Evolutionary conservation across 2,329 filamentous ascomycete species (phyloP), one percentile per base, ranked within the genome.

Genomic region (Ascocoryne sarcoides): DNA sequence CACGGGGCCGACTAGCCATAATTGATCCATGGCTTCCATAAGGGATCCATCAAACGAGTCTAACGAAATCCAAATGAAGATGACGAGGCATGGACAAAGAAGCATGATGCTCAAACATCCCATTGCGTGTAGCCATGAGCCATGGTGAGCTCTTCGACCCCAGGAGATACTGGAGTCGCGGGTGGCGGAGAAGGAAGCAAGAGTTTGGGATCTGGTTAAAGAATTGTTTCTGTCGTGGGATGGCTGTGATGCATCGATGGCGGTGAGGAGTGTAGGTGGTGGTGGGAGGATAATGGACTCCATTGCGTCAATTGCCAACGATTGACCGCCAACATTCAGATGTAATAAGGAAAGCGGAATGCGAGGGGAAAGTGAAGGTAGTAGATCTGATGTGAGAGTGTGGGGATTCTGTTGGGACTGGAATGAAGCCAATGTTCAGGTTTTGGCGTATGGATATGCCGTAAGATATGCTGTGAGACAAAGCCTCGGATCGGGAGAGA

Each of bases 131-230:
- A 38, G 32, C 53, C 36, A 50, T 19, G 46, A 51, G 31, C 55
- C 55, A 52, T 48, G 55, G 40, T 52, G 48, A 44, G 50, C 35
- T 40, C 52, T 44, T 47, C 48, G 42, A 21, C 50, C 48, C 50
- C 50, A 53, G 10, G 32, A 18, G 15, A 19, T 35, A n/a, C 16
- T 35, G n/a, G 32, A 35, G 17, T 35, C 32, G 4, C 32, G 32
- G 19, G 32, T 18, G 4, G 7, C 32, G 4, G 32, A 35, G 15
- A 35, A 35, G 17, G 32, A 35, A 7, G 32, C 17, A 14, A 35
- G 32, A 16, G 16, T 17, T n/a, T 14, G 30, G 15, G 14, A 17
- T 32, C 18, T 32, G 7, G 30, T 32, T 3, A 17, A 32, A 10
- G 10, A 7, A 14, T 14, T 5, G 15, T 16, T 35, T 20, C 20